Evolutionary conservation across 1,284 basidiomycete genomes (phyloP).

Genomic region (Trametes hirsuta): DNA sequence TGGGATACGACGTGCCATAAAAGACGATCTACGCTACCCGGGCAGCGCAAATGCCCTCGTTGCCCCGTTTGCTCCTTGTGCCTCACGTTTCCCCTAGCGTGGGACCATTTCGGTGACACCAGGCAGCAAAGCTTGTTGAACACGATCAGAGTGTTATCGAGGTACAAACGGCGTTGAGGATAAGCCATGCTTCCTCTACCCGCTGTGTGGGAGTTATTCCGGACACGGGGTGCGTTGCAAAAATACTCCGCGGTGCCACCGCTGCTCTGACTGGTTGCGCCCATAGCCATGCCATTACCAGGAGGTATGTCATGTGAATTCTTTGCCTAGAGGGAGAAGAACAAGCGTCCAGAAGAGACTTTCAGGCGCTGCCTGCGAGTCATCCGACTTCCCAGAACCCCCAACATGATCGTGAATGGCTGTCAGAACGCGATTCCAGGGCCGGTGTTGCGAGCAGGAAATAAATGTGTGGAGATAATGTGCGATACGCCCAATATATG

Average conservation of each 20-base stretch:
- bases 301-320: conserved; percentile 3
- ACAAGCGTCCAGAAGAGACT: neutral
- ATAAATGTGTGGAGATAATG: neutral
- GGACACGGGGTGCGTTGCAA: conserved; percentile 13
- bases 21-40: neutral
- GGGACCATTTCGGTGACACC: neutral
- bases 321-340: neutral
- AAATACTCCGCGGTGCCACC: neutral
- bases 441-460: neutral
- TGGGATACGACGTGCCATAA: conserved; percentile 11
- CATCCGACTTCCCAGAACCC: neutral
- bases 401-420: neutral
- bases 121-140: neutral
- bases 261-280: neutral
- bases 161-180: neutral
- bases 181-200: neutral
- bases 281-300: neutral
- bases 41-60: neutral
- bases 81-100: neutral
- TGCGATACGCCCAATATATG: neutral
- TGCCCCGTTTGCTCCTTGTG: neutral
- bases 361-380: conserved; percentile 4
- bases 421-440: neutral
- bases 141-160: neutral
- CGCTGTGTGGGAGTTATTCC: conserved; percentile 2